Percentiles rank a stretch among this genome's conserved stretches.
These are phyloP conservation scores for Tagetes erecta DNA, from an alignment of 129 eudicot species.

Conservation along the genomic window DNA sequence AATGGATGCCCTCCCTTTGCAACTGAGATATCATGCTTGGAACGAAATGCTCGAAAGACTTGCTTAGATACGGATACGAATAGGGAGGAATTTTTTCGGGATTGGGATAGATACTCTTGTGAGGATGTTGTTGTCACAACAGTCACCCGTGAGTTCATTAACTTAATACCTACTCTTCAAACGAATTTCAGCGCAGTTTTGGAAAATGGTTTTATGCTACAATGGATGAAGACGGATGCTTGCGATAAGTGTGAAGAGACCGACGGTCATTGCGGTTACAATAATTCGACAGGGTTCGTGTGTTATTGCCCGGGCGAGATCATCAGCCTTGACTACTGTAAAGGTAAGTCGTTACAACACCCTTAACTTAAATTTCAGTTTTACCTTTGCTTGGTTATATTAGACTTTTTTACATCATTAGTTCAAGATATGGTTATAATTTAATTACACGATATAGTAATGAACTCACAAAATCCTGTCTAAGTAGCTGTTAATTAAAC, in stretches of 20 bases:
- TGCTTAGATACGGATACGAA: neutral
- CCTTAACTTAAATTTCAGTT: too few species aligned
- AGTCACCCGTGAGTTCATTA: neutral
- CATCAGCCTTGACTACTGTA: neutral
- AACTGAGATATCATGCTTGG: conserved; percentile 15
- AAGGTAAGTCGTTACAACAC: neutral
- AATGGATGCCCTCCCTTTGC: neutral
- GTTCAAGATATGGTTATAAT: too few species aligned
- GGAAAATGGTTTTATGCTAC: conserved; percentile 18
- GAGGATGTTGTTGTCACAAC: conserved; percentile 23
- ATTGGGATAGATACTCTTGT: conserved; percentile 17
- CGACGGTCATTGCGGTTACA: conserved; percentile 15
- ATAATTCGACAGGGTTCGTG: neutral
- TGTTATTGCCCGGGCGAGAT: conserved; percentile 26
- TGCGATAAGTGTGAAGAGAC: conserved; percentile 18
- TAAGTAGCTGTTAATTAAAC: too few species aligned
- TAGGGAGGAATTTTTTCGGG: too few species aligned
- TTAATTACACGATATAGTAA: too few species aligned
- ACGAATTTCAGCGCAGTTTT: neutral
- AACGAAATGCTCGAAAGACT: neutral
- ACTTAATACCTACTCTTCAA: neutral
- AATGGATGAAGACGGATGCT: neutral
- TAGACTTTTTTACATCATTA: too few species aligned
- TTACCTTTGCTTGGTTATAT: too few species aligned
- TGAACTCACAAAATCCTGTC: too few species aligned